Conservation (phyloP, 2,329 filamentous ascomycete genomes). For the Epichloe hybrida region DNA sequence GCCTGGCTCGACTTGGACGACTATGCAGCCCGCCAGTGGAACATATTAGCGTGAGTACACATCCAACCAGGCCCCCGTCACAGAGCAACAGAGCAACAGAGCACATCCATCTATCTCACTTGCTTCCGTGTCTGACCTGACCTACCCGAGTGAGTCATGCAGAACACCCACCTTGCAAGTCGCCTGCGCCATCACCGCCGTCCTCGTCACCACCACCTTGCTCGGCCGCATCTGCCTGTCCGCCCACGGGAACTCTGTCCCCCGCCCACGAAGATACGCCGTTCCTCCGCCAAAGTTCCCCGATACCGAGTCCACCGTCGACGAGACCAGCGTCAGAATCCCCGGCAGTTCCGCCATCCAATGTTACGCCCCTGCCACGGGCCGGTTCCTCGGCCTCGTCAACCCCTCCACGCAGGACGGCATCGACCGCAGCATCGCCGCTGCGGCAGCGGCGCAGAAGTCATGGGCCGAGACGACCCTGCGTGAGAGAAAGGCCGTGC, state of each 20-base stretch:
- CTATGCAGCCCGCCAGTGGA: neutral
- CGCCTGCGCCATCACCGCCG: constrained; percentile 8
- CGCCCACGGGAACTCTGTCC: constrained; percentile 14
- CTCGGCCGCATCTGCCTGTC: constrained; percentile 15
- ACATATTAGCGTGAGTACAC: constrained; percentile 6
- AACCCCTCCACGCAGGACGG: constrained; percentile 63
- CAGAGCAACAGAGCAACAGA: no score
- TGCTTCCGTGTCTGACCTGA: neutral
- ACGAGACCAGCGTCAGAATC: constrained; percentile 49
- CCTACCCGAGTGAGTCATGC: neutral
- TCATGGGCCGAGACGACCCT: constrained; percentile 72
- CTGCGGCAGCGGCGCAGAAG: constrained; percentile 60
- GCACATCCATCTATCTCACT: neutral
- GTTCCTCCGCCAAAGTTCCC: constrained; percentile 50
- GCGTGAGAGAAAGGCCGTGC: constrained; percentile 59
- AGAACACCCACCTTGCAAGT: constrained; percentile 17
- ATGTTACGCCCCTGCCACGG: constrained; percentile 84
- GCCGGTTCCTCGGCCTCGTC: constrained; percentile 64
- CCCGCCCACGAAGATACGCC: constrained; percentile 40
- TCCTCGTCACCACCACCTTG: constrained; percentile 17
- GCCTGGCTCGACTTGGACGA: constrained; percentile 4
- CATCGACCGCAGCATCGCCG: constrained; percentile 66
- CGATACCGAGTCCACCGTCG: constrained; percentile 38
- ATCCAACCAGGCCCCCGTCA: neutral
- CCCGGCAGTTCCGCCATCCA: constrained; percentile 55